Evolutionary conservation across 1,139 yeast species (phyloP), one percentile per base, ranked within the genome.

Genomic region (Magnusiomyces sp.): DNA sequence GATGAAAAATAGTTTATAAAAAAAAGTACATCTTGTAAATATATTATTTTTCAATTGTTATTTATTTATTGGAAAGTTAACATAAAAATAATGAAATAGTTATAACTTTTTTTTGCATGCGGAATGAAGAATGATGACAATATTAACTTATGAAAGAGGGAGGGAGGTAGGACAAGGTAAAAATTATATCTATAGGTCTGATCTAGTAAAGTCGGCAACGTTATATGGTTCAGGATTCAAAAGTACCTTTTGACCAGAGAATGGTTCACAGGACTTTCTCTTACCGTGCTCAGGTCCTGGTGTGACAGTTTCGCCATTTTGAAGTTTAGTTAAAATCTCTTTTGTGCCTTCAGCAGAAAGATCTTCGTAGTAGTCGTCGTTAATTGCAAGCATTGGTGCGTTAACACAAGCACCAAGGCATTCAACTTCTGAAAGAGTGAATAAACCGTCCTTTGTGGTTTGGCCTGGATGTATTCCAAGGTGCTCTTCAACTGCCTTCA

Each of bases 371-470:
- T 73, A 87, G 65, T 84, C 90, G 68, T 87, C 95, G 66, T 86
- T 85, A 53, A 87, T 71, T 52, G 86, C 95, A 58, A 88, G 71
- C 88, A 87, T 86, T 52, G 95, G 95, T 14, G 86, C 95, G 68
- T 87, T 87, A 51, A 86, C 89, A 73, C 95, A 87, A 7, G 95
- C 95, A 53, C 95, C 95, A 53, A 86, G 78, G 69, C 95, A 87
- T 69, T 87, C 95, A 53, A 87, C 95, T 68, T 87, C 95, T 60
- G 85, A 88, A 56, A 87, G 71, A 14, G 95, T 84, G 73, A 86
- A 87, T 59, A 83, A 70, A 41, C 81, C 81, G 69, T 87, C 95
- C 36, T 72, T 65, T 41, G 95, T 83, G 53, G 92, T 85, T 66
- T 86, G 81, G 56, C 95, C 95, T 17, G 90, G 87, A 64, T 80